These are phyloP conservation scores for Taphrina pruni DNA, from an alignment of 1,139 yeast genomes.

Conservation along the genomic window DNA sequence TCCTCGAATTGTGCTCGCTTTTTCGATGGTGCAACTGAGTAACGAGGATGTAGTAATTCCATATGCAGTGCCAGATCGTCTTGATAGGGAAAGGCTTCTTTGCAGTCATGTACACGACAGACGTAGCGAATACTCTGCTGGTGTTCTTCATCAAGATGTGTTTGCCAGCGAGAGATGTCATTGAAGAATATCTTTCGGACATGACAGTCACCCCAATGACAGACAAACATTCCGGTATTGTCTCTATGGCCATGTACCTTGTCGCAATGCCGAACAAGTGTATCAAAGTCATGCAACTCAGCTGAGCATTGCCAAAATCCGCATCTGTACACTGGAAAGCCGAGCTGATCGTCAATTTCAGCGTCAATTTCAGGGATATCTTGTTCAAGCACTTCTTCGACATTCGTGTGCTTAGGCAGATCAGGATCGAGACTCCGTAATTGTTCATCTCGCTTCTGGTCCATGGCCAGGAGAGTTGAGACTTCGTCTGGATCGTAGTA, in stretches of 20 bases:
- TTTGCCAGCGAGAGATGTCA: conserved; percentile 12
- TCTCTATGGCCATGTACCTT: conserved; percentile 15
- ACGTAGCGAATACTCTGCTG: conserved; percentile 15
- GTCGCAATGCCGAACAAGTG: conserved; percentile 18
- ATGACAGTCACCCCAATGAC: conserved; percentile 20
- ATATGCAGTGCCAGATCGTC: conserved; percentile 21
- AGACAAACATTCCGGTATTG: conserved; percentile 11
- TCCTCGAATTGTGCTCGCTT: background rate
- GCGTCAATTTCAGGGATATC: background rate
- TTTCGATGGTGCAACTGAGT: background rate
- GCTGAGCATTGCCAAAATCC: conserved; percentile 22
- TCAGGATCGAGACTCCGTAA: conserved; percentile 1
- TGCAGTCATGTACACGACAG: conserved; percentile 14
- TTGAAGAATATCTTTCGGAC: conserved; percentile 1
- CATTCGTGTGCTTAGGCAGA: background rate
- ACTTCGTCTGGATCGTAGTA: conserved; percentile 5
- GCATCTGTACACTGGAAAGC: conserved; percentile 12
- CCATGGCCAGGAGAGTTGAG: background rate
- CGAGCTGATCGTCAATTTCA: background rate
- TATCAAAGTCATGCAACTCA: conserved; percentile 25
- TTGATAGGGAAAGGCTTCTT: conserved; percentile 20
- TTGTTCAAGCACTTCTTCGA: background rate
- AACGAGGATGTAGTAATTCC: background rate
- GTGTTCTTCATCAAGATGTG: conserved; percentile 29
- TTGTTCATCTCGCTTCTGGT: background rate